These are phyloP conservation scores for Tylopilus balloui DNA, from an alignment of 768 basidiomycete genomes.

Conservation along the genomic window DNA sequence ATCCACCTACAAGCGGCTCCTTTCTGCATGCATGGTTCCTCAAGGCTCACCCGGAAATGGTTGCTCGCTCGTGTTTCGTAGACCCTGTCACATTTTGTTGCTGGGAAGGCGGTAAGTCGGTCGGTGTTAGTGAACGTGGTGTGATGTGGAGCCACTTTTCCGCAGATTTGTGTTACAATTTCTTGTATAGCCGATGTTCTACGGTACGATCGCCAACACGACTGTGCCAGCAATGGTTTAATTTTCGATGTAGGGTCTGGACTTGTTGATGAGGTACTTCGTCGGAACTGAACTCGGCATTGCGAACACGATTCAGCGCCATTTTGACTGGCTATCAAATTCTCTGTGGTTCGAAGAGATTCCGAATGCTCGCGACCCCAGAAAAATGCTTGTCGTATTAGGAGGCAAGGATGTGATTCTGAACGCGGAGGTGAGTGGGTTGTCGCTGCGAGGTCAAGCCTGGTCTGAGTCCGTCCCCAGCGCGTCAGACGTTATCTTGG, in stretches of 20 bases:
- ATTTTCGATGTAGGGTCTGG: slow-evolving; percentile 51
- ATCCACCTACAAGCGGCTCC: slow-evolving; percentile 50
- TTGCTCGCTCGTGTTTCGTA: slow-evolving; percentile 78
- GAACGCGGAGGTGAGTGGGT: slow-evolving; percentile 53
- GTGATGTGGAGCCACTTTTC: not conserved
- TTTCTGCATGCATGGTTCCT: slow-evolving; percentile 88
- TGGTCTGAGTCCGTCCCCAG: slow-evolving; percentile 31
- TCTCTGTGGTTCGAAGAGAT: slow-evolving; percentile 90
- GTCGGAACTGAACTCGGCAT: slow-evolving; percentile 85
- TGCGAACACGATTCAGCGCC: slow-evolving; percentile 76
- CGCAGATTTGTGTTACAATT: slow-evolving; percentile 90
- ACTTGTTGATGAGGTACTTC: slow-evolving; percentile 83
- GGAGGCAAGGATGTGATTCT: slow-evolving; percentile 83
- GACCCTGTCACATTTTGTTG: slow-evolving; percentile 89
- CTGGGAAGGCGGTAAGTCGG: slow-evolving; percentile 82
- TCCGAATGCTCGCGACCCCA: slow-evolving; percentile 65
- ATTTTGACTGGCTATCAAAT: slow-evolving; percentile 85
- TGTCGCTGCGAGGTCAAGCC: not conserved
- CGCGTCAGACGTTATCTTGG: slow-evolving; percentile 70
- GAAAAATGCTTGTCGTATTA: slow-evolving; percentile 67
- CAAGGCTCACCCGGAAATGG: slow-evolving; percentile 67
- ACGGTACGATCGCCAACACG: slow-evolving; percentile 41
- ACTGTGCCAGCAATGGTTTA: not conserved
- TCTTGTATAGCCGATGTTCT: slow-evolving; percentile 67
- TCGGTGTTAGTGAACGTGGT: not conserved